Evolutionary conservation across 176 grass and related monocot genomes (phyloP), one percentile per base, ranked within the genome.

Genomic region (Thalia dealbata): DNA sequence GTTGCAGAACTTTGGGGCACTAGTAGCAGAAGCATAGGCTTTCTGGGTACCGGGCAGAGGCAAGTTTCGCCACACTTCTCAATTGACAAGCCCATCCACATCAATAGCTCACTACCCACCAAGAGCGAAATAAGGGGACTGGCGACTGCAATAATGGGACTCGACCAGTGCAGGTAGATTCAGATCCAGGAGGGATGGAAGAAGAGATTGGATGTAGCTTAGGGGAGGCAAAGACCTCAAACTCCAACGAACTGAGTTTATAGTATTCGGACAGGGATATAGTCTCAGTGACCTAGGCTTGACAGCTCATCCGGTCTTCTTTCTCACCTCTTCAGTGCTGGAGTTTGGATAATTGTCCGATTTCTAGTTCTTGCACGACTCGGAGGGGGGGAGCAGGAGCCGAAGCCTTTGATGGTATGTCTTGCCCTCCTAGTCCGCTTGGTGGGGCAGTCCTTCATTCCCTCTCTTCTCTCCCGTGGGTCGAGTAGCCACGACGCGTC

Each of bases 311-410:
- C 14, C 3, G 28, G 28, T 65, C 62, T 65, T 65, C 62, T 65
- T 65, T 65, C 28, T 35, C 62, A 65, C 62, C 62, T 65, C 3
- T 2, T 65, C 26, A 65, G 13, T 65, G 62, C 28, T 38, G 14
- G 62, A 65, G 62, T 65, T 65, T 65, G 28, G 14, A 65, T 65
- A 16, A 18, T 65, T 65, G 62, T 65, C 14, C 62, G 14, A 65
- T 27, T 65, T 65, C 22, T 64, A 28, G 62, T 65, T 65, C 24
- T 65, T 65, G 62, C 62, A 65, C 28, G 62, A 64, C 62, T 38
- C 14, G 28, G 28, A 65, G 28, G 30, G 30, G 61, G 22, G 61
- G 61, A 64, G 61, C 25, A 27, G 61, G 0, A 64, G 61, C 6
- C n/a, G 61, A 44, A 44, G 42, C 9, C 42, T 44, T 44, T 44